Evolutionary conservation across 1,284 basidiomycete species (phyloP).

Genomic region (Polyporus tsugae): DNA sequence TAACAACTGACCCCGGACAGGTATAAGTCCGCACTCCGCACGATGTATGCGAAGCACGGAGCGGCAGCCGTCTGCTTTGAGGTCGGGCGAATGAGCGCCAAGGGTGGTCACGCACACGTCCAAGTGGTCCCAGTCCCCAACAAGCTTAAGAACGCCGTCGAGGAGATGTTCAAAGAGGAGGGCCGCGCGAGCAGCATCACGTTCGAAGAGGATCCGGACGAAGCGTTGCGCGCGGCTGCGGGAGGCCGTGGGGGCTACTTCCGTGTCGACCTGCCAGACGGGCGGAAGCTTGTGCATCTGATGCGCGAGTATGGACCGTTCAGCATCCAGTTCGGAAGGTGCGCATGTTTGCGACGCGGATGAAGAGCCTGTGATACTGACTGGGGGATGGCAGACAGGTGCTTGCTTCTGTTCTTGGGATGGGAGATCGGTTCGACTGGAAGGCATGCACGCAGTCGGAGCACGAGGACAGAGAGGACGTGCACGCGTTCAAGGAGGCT

Average conservation of each 20-base stretch:
- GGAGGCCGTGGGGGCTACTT: constrained; percentile 79
- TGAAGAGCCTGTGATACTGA: constrained; percentile 22
- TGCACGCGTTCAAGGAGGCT: constrained; percentile 81
- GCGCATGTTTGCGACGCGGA: constrained; percentile 38
- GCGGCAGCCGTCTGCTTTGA: constrained; percentile 85
- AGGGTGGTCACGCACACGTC: constrained; percentile 94
- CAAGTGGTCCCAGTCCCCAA: constrained; percentile 87
- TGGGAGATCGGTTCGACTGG: constrained; percentile 88
- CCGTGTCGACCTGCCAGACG: constrained; percentile 88
- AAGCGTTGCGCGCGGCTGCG: constrained; percentile 63
- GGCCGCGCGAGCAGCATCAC: constrained; percentile 74
- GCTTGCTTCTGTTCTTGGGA: constrained; percentile 75
- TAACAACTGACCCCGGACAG: constrained; percentile 44
- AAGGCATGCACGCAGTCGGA: constrained; percentile 84
- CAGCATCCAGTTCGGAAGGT: constrained; percentile 94
- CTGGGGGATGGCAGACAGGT: constrained; percentile 65
- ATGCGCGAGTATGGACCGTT: constrained; percentile 83
- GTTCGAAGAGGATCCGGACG: constrained; percentile 67
- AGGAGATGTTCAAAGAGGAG: constrained; percentile 73
- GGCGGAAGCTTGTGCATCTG: constrained; percentile 85
- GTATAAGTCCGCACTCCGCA: constrained; percentile 80
- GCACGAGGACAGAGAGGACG: constrained; percentile 85
- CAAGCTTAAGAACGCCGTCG: constrained; percentile 66
- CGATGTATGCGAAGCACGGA: constrained; percentile 76
- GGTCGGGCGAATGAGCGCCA: constrained; percentile 82